phyloP scores from a whole-genome alignment of 75 land plant genomes.

The Pinus tabuliformis region DNA sequence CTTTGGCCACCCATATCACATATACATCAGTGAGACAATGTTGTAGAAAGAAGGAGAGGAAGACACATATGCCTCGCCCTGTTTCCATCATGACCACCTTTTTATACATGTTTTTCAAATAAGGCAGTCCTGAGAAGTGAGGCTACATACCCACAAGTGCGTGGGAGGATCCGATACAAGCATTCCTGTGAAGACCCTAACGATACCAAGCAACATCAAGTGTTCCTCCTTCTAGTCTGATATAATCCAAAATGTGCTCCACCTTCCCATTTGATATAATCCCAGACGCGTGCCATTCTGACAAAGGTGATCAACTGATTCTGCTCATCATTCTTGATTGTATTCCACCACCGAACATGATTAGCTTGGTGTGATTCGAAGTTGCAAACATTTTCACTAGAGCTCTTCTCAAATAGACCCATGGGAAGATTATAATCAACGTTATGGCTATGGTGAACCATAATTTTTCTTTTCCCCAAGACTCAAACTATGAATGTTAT shows the following conservation, averaged over 20 bases:
- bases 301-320: slow-evolving; percentile 48
- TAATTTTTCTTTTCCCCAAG: slow-evolving; percentile 31
- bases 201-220: slow-evolving; percentile 70
- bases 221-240: slow-evolving; percentile 44
- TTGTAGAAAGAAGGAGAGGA: slow-evolving; percentile 53
- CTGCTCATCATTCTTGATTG: slow-evolving; percentile 41
- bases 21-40: slow-evolving; percentile 37
- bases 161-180: slow-evolving; percentile 50
- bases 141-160: slow-evolving; percentile 44
- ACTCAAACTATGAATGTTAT: slow-evolving; percentile 9
- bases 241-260: slow-evolving; percentile 69
- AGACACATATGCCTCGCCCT: slow-evolving; percentile 55
- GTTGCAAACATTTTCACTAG: too few species aligned
- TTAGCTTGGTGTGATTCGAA: too few species aligned
- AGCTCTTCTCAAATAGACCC: too few species aligned
- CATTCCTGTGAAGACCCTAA: slow-evolving; percentile 59
- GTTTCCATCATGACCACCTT: slow-evolving; percentile 41
- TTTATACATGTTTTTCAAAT: slow-evolving; percentile 49
- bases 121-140: slow-evolving; percentile 53
- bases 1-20: slow-evolving; percentile 58
- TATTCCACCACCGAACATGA: slow-evolving; percentile 30
- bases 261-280: slow-evolving; percentile 38
- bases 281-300: slow-evolving; percentile 49
- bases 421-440: too few species aligned
- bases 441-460: slow-evolving; percentile 16